Conservation (phyloP, 257 asterid genomes). For the Solanum ossicruentum region DNA sequence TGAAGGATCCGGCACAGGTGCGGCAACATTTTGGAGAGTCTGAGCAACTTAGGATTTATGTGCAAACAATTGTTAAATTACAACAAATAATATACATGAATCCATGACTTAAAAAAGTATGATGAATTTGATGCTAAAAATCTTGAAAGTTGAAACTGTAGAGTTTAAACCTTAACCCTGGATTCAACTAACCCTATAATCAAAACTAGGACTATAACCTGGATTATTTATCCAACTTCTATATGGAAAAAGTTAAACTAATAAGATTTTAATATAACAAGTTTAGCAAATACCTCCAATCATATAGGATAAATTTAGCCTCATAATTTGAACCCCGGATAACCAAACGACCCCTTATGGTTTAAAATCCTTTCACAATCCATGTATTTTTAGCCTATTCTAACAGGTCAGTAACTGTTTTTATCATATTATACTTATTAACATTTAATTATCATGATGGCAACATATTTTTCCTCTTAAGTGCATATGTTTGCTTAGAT, state of each 20-base stretch:
- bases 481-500: neutral
- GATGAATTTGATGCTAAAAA: neutral
- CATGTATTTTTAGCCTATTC: neutral
- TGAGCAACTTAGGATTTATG: neutral
- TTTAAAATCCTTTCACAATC: neutral
- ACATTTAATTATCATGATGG: neutral
- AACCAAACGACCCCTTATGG: neutral
- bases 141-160: neutral
- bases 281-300: neutral
- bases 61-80: neutral
- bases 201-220: neutral
- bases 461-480: neutral
- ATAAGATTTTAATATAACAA: neutral
- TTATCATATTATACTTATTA: neutral
- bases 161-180: neutral
- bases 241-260: neutral
- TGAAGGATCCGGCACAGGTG: no score
- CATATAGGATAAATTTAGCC: neutral
- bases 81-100: neutral
- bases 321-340: neutral
- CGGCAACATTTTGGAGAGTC: no score
- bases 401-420: neutral
- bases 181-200: neutral
- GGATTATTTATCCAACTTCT: neutral
- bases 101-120: no score